Conservation (phyloP, 2,329 filamentous ascomycete genomes). For the Emmonsia crescens region DNA sequence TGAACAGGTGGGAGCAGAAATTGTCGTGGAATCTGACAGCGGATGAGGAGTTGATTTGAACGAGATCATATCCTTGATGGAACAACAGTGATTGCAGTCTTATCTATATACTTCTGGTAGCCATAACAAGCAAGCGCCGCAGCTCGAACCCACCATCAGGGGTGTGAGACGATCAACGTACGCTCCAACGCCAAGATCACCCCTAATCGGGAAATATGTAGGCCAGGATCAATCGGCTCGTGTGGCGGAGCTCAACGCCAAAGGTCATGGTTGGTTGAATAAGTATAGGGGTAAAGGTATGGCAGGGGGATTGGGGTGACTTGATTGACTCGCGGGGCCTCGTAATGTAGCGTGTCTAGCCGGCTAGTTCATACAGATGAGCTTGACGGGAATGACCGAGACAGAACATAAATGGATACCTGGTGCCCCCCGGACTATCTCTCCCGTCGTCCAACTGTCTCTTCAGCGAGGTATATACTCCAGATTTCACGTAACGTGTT, state of each 20-base stretch:
- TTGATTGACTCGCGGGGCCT: background rate
- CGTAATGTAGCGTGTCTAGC: background rate
- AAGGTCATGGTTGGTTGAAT: background rate
- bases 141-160: background rate
- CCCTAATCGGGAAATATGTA: background rate
- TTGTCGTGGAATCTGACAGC: background rate
- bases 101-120: constrained; percentile 1
- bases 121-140: background rate
- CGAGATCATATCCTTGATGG: background rate
- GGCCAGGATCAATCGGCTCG: background rate
- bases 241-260: background rate
- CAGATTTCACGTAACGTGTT: background rate
- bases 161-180: background rate
- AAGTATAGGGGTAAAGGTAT: background rate
- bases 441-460: background rate
- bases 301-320: background rate
- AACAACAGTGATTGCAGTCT: background rate
- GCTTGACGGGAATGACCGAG: too few species aligned
- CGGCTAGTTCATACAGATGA: background rate
- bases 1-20: background rate
- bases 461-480: background rate
- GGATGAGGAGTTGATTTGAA: background rate
- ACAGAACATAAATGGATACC: background rate
- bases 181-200: background rate
- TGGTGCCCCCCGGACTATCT: background rate